These are phyloP conservation scores for Chrysopogon serrulatus DNA, from an alignment of 176 grass and related monocot genomes.

Conservation along the genomic window DNA sequence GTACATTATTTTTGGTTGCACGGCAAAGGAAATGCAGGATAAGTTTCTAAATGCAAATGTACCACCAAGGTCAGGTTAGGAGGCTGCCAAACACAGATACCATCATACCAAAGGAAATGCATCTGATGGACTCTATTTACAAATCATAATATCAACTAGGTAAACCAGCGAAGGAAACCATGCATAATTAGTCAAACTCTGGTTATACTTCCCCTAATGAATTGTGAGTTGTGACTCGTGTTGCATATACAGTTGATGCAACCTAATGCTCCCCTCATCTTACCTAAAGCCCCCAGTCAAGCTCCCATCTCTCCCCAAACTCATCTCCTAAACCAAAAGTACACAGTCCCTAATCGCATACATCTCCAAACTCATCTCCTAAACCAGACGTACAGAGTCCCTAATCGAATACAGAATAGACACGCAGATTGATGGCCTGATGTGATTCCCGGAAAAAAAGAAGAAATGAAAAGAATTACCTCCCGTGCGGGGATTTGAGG, in stretches of 20 bases:
- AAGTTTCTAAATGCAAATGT: background rate
- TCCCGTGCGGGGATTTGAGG: conserved; percentile 71
- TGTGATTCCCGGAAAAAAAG: background rate
- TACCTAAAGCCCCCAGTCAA: background rate
- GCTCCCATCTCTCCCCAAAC: background rate
- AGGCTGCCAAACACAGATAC: background rate
- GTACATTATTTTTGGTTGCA: background rate
- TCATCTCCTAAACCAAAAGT: background rate
- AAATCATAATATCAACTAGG: background rate
- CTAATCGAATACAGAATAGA: background rate
- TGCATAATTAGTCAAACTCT: background rate
- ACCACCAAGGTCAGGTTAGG: background rate
- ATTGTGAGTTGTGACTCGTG: background rate
- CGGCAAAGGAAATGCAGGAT: background rate
- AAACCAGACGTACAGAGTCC: background rate
- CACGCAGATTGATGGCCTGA: background rate
- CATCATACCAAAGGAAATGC: background rate
- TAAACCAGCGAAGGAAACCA: background rate
- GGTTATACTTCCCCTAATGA: background rate
- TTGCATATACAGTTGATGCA: background rate
- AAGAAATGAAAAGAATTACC: conserved; percentile 30
- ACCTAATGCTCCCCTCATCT: background rate
- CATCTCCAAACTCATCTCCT: background rate
- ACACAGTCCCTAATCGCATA: background rate
- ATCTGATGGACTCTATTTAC: background rate